Conservation (phyloP, 129 eudicot species). For the Mikania micrantha region DNA sequence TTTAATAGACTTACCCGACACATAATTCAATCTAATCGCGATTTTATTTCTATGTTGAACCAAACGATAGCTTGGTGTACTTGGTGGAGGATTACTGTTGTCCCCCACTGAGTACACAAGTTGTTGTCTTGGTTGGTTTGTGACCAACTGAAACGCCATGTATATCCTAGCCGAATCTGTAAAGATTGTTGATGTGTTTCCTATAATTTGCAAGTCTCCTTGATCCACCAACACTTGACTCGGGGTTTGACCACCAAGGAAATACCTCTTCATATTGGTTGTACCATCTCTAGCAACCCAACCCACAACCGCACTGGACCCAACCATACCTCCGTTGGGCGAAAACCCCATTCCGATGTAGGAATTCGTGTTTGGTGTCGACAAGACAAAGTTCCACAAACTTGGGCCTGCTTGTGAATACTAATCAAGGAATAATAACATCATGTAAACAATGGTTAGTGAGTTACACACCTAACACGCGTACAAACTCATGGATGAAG, state of each 20-base stretch:
- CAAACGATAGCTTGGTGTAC: conserved; percentile 25
- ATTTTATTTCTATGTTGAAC: conserved; percentile 28
- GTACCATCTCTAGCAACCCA: conserved; percentile 47
- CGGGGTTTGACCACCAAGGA: conserved; percentile 45
- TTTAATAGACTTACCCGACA: conserved; percentile 38
- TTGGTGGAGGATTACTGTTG: conserved; percentile 21
- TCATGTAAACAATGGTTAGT: not conserved
- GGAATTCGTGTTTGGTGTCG: conserved; percentile 60
- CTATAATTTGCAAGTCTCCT: conserved; percentile 36
- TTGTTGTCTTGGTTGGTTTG: conserved; percentile 31
- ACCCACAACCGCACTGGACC: conserved; percentile 86
- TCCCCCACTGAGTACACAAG: conserved; percentile 59
- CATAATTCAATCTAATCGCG: conserved; percentile 43
- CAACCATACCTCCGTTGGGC: conserved; percentile 61
- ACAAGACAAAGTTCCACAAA: conserved; percentile 71
- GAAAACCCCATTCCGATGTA: conserved; percentile 80
- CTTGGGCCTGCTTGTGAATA: conserved; percentile 50
- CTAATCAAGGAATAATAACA: conserved; percentile 23
- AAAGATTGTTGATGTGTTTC: conserved; percentile 34
- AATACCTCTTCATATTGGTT: conserved; percentile 36
- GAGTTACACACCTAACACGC: not conserved
- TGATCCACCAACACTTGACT: conserved; percentile 36
- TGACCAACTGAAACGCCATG: conserved; percentile 56
- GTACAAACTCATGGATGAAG: not conserved
- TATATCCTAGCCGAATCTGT: conserved; percentile 31